Evolutionary conservation across 495 filamentous ascomycete species (phyloP), one percentile per base, ranked within the genome.

Genomic region (Aspergillus egyptiacus): DNA sequence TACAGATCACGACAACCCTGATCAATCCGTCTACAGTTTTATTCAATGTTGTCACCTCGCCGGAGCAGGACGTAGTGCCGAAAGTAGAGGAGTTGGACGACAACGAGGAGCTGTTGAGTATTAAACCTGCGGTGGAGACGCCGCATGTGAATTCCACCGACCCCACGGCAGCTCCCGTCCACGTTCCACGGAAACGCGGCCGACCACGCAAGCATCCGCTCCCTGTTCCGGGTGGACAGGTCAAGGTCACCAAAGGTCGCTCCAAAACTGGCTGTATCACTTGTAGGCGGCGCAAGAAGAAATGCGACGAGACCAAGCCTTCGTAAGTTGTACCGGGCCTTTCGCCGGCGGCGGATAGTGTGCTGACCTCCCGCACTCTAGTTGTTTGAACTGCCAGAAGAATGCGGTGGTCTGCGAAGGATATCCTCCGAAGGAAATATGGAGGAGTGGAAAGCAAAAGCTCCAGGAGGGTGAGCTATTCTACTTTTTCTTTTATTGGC

Each of bases 231-330:
- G 73, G 80, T 15, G 56, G 65, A 13, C 70, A 73, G 41, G 78
- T 73, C 64, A 93, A 93, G 55, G 64, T 85, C 46, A 81, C 87
- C 38, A 93, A 94, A 58, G 87, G 86, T n/a, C 77, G 90, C 15
- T 94, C 89, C 50, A 96, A 96, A 72, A 95, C 90, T 3, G 90
- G 90, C 0, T 96, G 90, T 67, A 84, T 93, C 48, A 96, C 90
- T 39, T 96, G 90, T 72, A 79, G 90, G 47, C 84, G 85, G 59
- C 76, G 90, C 24, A 95, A 95, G 73, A 96, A 95, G 84, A 96
- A 96, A 71, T 96, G 90, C 68, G 90, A 95, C 62, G 90, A 96
- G 72, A 82, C 83, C n/a, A 94, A 91, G 59, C 90, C 90, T 46
- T 72, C 79, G 58, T 95, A 59, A 63, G 59, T 63, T n/a, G n/a